A percentile compares a stretch with the other conserved stretches of the same genome.
phyloP scores from a whole-genome alignment of 352 stramenopile species.

The Globisporangium uncinulatum region DNA sequence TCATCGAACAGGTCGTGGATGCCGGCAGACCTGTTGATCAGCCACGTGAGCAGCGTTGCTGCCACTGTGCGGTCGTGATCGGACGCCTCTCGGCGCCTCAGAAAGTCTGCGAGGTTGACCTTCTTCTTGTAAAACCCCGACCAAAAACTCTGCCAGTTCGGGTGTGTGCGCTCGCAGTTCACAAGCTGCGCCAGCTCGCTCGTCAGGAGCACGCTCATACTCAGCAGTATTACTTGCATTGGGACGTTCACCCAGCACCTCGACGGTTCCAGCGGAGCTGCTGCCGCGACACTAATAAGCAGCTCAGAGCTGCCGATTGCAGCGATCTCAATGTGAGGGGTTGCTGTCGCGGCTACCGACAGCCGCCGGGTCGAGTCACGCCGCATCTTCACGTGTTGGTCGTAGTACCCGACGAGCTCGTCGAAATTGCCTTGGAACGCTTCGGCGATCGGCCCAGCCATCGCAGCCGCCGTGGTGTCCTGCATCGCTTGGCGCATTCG shows the following conservation, averaged over 20 bases:
- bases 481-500: conserved; percentile 32
- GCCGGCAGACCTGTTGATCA: conserved; percentile 36
- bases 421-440: conserved; percentile 47
- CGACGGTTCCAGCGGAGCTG: background rate
- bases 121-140: conserved; percentile 38
- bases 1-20: conserved; percentile 54
- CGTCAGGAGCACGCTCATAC: conserved; percentile 50
- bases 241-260: conserved; percentile 33
- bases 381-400: conserved; percentile 5
- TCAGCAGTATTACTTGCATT: conserved; percentile 51
- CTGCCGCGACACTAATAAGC: no score
- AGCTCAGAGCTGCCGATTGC: background rate
- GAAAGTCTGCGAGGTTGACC: conserved; percentile 34
- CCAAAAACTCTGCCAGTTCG: conserved; percentile 46
- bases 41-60: conserved; percentile 37
- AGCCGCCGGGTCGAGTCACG: conserved; percentile 6
- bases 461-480: conserved; percentile 22
- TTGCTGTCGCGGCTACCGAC: background rate
- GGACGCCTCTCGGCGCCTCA: conserved; percentile 22
- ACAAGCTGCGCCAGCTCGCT: conserved; percentile 42
- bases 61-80: conserved; percentile 29
- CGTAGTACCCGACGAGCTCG: conserved; percentile 19
- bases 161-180: conserved; percentile 26
- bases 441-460: conserved; percentile 26
- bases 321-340: background rate